These are phyloP conservation scores for Mucor piriformis DNA, from an alignment of 371 early-diverging fungal genomes.

Conservation along the genomic window DNA sequence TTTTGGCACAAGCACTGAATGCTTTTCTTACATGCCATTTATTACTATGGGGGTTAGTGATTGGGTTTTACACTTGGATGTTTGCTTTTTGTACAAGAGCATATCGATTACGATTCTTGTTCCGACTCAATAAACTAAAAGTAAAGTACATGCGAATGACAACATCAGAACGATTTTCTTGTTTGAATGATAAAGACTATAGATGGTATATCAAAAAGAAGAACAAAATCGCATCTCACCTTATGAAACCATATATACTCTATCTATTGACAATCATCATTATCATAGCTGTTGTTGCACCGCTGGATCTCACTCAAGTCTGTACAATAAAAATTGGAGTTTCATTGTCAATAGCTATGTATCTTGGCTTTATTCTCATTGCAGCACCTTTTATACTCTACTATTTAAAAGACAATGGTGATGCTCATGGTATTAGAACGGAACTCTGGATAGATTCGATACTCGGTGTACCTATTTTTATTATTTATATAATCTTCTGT, in stretches of 20 bases:
- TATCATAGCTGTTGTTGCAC: conserved; percentile 15
- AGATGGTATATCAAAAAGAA: conserved; percentile 29
- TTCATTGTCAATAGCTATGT: conserved; percentile 10
- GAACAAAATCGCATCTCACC: not conserved
- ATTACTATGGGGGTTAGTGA: conserved; percentile 28
- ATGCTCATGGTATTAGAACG: conserved; percentile 44
- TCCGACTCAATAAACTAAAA: conserved; percentile 30
- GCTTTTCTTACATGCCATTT: conserved; percentile 25
- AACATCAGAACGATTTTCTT: conserved; percentile 3
- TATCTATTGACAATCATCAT: conserved; percentile 19
- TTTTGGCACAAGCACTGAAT: conserved; percentile 24
- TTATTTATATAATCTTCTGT: conserved; percentile 32
- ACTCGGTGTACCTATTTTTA: conserved; percentile 30
- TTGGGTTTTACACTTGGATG: conserved; percentile 44
- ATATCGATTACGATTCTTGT: conserved; percentile 31
- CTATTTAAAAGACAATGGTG: conserved; percentile 23
- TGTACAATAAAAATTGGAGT: conserved; percentile 24
- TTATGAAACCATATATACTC: conserved; percentile 10
- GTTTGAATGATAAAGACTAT: conserved; percentile 26
- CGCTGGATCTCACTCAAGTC: conserved; percentile 9
- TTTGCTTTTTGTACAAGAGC: conserved; percentile 38
- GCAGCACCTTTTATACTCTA: conserved; percentile 32
- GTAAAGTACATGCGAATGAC: conserved; percentile 26
- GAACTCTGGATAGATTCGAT: conserved; percentile 33
- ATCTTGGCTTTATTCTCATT: conserved; percentile 26